A percentile compares a stretch with the other conserved stretches of the same genome.
Conservation (phyloP, 257 asterid genomes). For the Nicotiana attenuata region DNA sequence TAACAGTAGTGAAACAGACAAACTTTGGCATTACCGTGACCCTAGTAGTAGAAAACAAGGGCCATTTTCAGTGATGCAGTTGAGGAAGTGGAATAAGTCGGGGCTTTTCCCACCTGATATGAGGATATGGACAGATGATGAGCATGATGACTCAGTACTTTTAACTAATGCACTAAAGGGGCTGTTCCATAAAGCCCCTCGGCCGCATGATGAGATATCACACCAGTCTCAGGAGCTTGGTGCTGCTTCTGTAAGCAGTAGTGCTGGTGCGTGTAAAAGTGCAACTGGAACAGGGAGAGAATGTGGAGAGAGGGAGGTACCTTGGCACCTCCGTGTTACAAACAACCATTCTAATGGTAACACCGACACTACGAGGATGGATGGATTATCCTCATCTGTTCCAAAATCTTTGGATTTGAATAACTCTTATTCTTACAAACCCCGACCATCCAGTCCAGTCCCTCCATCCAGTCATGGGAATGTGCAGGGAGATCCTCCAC, state of each 20-base stretch:
- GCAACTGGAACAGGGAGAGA: slow-evolving; percentile 2
- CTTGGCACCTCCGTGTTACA: slow-evolving; percentile 2
- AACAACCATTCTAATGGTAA: slow-evolving; percentile 12
- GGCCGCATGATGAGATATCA: slow-evolving; percentile 30
- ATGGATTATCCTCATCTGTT: slow-evolving; percentile 1
- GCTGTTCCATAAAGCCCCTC: slow-evolving; percentile 43
- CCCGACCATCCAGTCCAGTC: not conserved
- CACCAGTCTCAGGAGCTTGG: slow-evolving; percentile 29
- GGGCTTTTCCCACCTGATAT: slow-evolving; percentile 78
- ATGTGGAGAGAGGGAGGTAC: not conserved
- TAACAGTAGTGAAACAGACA: slow-evolving; percentile 53
- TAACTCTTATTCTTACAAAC: slow-evolving; percentile 14
- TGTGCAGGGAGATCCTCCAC: not conserved
- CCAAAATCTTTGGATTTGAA: slow-evolving; percentile 12
- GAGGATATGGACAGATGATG: slow-evolving; percentile 87
- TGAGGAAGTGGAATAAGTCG: slow-evolving; percentile 73
- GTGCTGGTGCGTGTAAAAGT: slow-evolving; percentile 6
- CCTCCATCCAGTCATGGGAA: slow-evolving; percentile 7
- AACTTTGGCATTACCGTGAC: slow-evolving; percentile 94
- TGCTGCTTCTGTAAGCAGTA: slow-evolving; percentile 15
- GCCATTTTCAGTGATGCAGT: slow-evolving; percentile 83
- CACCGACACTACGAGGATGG: not conserved
- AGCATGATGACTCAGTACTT: slow-evolving; percentile 64
- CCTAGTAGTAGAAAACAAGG: slow-evolving; percentile 92
- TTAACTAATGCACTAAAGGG: slow-evolving; percentile 62